These are phyloP conservation scores for Canariomyces notabilis DNA, from an alignment of 2,329 filamentous ascomycete species.

Conservation along the genomic window DNA sequence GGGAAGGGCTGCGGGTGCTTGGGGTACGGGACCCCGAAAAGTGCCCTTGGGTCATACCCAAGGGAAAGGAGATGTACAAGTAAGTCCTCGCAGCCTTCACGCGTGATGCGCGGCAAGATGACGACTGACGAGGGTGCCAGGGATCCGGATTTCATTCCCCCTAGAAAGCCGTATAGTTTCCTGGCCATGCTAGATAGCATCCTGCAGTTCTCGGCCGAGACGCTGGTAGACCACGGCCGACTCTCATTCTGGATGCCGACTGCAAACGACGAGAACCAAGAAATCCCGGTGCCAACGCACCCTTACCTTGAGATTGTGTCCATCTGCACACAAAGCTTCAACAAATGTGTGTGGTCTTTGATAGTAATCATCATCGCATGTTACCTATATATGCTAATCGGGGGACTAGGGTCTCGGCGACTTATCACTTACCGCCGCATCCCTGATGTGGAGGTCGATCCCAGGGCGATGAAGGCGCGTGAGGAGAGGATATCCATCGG, in stretches of 20 bases:
- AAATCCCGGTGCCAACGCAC: slow-evolving; percentile 72
- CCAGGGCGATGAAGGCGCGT: slow-evolving; percentile 34
- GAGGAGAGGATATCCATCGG: slow-evolving; percentile 34
- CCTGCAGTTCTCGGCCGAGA: slow-evolving; percentile 70
- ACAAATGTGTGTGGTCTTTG: slow-evolving; percentile 75
- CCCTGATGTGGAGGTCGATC: slow-evolving; percentile 52
- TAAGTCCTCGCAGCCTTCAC: slow-evolving; percentile 36
- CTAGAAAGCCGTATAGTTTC: slow-evolving; percentile 90
- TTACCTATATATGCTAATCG: too few relatives aligned
- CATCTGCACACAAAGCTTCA: slow-evolving; percentile 81
- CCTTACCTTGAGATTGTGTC: slow-evolving; percentile 67
- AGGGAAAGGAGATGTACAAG: slow-evolving; percentile 66
- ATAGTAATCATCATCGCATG: too few relatives aligned
- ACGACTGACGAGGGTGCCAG: slow-evolving; percentile 29
- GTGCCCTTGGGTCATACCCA: slow-evolving; percentile 55
- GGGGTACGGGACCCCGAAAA: slow-evolving; percentile 66
- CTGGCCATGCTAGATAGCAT: slow-evolving; percentile 86
- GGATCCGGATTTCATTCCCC: slow-evolving; percentile 68
- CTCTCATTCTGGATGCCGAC: slow-evolving; percentile 98
- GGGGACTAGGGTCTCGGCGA: slow-evolving; percentile 82
- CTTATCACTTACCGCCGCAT: slow-evolving; percentile 80
- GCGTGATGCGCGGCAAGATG: neutral
- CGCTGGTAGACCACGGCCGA: slow-evolving; percentile 72
- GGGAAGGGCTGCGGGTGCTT: slow-evolving; percentile 85
- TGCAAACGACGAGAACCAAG: slow-evolving; percentile 70